Percentiles rank a stretch among this genome's conserved stretches.
These are phyloP conservation scores for Candida oleophila DNA, from an alignment of 805 yeast genomes.

Conservation along the genomic window DNA sequence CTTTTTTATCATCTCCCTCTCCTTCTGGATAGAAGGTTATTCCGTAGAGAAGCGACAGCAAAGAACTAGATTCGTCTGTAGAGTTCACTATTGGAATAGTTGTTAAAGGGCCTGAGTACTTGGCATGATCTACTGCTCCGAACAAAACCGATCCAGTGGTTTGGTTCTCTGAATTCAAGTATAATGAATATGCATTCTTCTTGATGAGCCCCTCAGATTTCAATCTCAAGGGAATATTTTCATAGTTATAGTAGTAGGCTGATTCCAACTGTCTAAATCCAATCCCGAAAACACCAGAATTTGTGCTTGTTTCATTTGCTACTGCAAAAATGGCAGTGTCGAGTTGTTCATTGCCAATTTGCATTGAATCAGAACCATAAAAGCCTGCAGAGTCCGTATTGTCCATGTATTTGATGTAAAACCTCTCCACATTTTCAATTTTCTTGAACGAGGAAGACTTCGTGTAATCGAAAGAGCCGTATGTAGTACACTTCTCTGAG, in stretches of 20 bases:
- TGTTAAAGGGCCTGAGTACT: constrained; percentile 52
- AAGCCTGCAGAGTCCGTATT: constrained; percentile 48
- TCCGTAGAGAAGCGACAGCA: background rate
- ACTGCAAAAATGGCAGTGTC: constrained; percentile 12
- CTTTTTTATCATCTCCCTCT: constrained; percentile 39
- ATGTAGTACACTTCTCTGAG: constrained; percentile 23
- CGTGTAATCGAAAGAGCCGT: constrained; percentile 36
- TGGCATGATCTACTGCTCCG: constrained; percentile 70
- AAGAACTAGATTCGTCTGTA: background rate
- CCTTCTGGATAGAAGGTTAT: background rate
- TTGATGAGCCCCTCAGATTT: constrained; percentile 56
- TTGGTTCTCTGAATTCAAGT: constrained; percentile 45
- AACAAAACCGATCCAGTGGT: constrained; percentile 57
- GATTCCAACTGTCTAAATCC: constrained; percentile 10
- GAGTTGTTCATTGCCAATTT: constrained; percentile 12
- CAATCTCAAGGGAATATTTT: constrained; percentile 65
- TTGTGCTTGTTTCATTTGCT: constrained; percentile 7
- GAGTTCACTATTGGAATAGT: constrained; percentile 41
- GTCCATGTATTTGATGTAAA: constrained; percentile 47
- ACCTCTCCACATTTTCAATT: constrained; percentile 26
- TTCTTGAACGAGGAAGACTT: constrained; percentile 29
- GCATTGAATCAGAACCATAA: constrained; percentile 37
- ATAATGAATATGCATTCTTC: constrained; percentile 61
- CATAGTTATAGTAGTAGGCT: constrained; percentile 32
- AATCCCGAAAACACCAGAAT: constrained; percentile 23